phyloP scores from a whole-genome alignment of 1,284 basidiomycete species.

The Albatrellus sp. region DNA sequence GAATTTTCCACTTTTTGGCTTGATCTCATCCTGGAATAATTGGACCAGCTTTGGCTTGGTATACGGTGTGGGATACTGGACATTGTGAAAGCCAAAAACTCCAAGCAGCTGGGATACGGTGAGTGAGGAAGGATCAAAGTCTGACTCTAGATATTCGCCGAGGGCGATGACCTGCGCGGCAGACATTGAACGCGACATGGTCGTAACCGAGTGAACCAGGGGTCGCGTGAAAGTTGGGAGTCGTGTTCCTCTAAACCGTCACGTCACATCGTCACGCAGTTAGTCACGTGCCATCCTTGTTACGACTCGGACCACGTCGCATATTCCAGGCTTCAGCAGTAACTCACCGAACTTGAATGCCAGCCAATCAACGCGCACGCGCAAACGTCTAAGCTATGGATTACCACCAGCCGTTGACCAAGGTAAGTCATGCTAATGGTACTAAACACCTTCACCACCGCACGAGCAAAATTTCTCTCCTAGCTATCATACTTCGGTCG shows the following conservation, averaged over 20 bases:
- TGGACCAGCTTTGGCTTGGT: conserved; percentile 81
- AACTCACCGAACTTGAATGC: no score
- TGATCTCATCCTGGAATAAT: conserved; percentile 70
- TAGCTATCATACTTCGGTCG: background rate
- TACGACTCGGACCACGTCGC: no score
- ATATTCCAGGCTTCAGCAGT: no score
- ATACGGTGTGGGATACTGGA: conserved; percentile 66
- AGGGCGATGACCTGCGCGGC: conserved; percentile 56
- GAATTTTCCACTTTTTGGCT: conserved; percentile 44
- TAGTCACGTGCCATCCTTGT: no score
- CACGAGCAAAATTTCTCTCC: no score
- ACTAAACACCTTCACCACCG: no score
- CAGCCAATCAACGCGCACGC: no score
- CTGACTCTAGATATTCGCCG: conserved; percentile 74
- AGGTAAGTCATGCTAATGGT: no score
- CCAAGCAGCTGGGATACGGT: conserved; percentile 76
- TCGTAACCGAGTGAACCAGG: conserved; percentile 8
- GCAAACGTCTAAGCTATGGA: no score
- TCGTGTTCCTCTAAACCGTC: conserved; percentile 8
- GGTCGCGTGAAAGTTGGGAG: conserved; percentile 5
- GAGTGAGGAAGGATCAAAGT: conserved; percentile 71
- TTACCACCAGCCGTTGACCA: no score
- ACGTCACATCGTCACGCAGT: conserved; percentile 3
- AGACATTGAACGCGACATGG: conserved; percentile 57
- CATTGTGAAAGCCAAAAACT: conserved; percentile 72